Evolutionary conservation across 1,139 yeast genomes (phyloP), one percentile per base, ranked within the genome.

Genomic region (Suzukiozyma palmioleophila): DNA sequence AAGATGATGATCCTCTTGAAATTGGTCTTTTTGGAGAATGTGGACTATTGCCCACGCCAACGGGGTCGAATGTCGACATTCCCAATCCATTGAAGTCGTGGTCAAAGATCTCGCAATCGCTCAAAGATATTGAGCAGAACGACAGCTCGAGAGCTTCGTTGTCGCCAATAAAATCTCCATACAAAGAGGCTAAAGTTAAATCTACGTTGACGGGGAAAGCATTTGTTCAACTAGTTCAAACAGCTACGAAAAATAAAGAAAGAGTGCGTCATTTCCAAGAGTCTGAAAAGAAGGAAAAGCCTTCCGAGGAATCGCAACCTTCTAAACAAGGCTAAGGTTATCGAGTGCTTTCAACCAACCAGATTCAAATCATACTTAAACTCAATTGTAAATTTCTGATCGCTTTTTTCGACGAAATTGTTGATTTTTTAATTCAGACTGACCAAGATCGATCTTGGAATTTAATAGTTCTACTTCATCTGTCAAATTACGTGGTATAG

Each of bases 171-270:
- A 41, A 44, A 33, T 40, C 52, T 4, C 53, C 54, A 8, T 33
- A 39, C 28, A 36, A 40, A 6, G 45, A 35, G n/a, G 41, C 33
- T 13, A 43, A 36, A 16, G 39, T 42, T 10, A 51, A 53, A 48
- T 53, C 52, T 36, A 48, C 44, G 21, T 59, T 39, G 4, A 40
- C 42, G n/a, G 54, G 60, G 16, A 56, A 68, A 46, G 78, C 87
- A 5, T 84, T 86, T 60, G 84, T 81, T 31, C 90, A 82, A 54
- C 76, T 86, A 45, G 95, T 86, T 2, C 73, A 69, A 41, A 82
- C 92, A 1, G 95, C 90, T 0, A 64, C 77, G 26, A 69, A 78
- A 40, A 81, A 84, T 53, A 81, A 79, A 56, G 87, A 84, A 11
- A 67, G 81, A 36, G 82, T 79, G 0, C 43, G 61, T 34, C 57